Evolutionary conservation across 257 asterid species (phyloP), one percentile per base, ranked within the genome.

Genomic region (Fraxinus cuspidata): DNA sequence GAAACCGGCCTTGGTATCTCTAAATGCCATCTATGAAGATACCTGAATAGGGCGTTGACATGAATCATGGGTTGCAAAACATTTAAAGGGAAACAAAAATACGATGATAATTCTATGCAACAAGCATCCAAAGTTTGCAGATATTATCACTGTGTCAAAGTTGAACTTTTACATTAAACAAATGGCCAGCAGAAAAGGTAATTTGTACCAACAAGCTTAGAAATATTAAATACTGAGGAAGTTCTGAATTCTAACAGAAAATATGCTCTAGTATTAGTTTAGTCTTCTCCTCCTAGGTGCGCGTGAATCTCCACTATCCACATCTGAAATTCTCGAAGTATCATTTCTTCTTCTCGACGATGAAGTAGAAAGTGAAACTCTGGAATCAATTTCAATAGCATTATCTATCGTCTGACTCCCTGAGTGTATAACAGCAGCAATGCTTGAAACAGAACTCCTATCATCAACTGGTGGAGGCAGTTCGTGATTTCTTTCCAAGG

Each of bases 371-470:
- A 88, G 87, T 2, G 99, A 88, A 47, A 93, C 97, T 0, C 87
- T 91, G 25, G 99, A 96, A 79, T 93, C 97, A 23, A 90, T 93
- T 76, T 96, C 99, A 11, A 92, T 78, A 3, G 97, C 96, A 49
- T 92, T 96, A 65, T 96, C 99, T 71, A 93, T 79, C 1, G 99
- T 96, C 73, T 92, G 97, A 76, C 97, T 90, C 90, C 94, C 99
- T 0, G 99, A 96, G 70, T 93, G 99, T 83, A 96, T 93, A 35
- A 90, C 97, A 65, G 99, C 99, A 63, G 99, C 99, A 71, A 96
- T 92, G 82, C 99, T 96, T 3, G 99, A 96, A 10, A 93, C 84
- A 0, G 98, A 93, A 77, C 92, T 97, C 86, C 99, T 85, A 71
- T 96, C 99, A 35, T 94, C 97, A 8, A 86, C 88, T 0, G 87